A percentile compares a stretch with the other conserved stretches of the same genome.
Conservation (phyloP, 768 basidiomycete species). For the Harrya chromipes region DNA sequence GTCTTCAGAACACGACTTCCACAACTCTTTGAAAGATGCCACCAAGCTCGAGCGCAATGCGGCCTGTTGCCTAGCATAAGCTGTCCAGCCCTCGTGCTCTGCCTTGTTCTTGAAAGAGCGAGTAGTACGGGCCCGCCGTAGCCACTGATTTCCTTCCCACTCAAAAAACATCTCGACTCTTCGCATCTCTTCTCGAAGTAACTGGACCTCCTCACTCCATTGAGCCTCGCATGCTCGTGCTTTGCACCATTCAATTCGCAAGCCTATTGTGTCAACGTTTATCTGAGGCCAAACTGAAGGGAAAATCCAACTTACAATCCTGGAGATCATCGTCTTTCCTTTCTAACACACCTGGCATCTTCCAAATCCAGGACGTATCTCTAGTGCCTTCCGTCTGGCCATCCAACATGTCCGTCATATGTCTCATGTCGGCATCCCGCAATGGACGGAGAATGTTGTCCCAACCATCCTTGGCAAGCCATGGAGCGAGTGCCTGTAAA, state of each 20-base stretch:
- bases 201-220: neutral
- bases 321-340: neutral
- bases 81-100: neutral
- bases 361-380: neutral
- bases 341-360: neutral
- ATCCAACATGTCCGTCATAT: neutral
- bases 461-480: neutral
- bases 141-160: neutral
- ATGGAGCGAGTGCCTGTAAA: neutral
- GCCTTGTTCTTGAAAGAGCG: neutral
- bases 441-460: neutral
- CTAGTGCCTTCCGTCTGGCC: neutral
- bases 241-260: neutral
- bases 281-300: no score
- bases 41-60: neutral
- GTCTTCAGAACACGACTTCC: neutral
- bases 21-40: neutral
- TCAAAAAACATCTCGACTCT: neutral
- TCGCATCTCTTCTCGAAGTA: neutral
- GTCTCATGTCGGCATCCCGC: neutral
- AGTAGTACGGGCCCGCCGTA: neutral
- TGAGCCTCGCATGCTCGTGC: neutral
- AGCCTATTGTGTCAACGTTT: neutral
- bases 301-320: neutral
- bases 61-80: neutral